phyloP scores from a whole-genome alignment of 78 protist genomes.

The Paulinella micropora region DNA sequence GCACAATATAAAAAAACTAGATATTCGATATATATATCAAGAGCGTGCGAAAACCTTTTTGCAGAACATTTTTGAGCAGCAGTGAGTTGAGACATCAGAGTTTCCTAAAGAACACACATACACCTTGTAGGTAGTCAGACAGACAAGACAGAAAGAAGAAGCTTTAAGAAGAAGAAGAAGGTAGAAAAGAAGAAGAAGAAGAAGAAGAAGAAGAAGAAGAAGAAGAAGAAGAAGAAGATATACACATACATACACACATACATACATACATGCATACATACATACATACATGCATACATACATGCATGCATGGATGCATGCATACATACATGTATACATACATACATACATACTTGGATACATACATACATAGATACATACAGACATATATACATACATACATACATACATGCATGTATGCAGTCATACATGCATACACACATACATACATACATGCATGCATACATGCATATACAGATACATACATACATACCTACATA shows the following conservation, averaged over 20 bases:
- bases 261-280: background rate
- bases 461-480: background rate
- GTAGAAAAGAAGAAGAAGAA: background rate
- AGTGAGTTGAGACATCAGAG: too few species aligned
- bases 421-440: background rate
- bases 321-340: background rate
- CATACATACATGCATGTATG: background rate
- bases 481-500: background rate
- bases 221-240: too few species aligned
- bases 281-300: background rate
- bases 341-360: background rate
- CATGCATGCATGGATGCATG: background rate
- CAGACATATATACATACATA: background rate
- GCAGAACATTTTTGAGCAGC: too few species aligned
- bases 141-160: background rate
- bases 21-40: too few species aligned
- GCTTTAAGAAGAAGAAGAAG: background rate
- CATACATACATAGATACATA: background rate
- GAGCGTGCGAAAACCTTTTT: too few species aligned
- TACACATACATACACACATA: background rate
- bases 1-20: too few species aligned
- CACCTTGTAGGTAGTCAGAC: background rate
- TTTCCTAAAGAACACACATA: too few species aligned
- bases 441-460: background rate
- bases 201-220: too few species aligned